A percentile compares a stretch with the other conserved stretches of the same genome.
Evolutionary conservation across 2,329 filamentous ascomycete species (phyloP).

Genomic region (Kalmusia sp.): DNA sequence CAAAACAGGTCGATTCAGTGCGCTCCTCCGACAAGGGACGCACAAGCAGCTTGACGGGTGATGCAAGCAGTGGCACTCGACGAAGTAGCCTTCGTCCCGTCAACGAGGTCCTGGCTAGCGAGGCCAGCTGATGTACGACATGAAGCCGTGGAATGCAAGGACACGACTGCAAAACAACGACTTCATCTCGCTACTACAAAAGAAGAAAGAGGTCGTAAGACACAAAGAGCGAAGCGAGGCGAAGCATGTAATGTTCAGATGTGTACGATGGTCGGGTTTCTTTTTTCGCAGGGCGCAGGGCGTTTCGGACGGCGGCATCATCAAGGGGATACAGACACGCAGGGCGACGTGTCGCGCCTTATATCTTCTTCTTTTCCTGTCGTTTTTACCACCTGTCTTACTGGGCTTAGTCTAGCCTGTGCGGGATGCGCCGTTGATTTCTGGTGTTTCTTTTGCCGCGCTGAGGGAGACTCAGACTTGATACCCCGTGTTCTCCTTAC

Average conservation of each 20-base stretch:
- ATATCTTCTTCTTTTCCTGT: neutral
- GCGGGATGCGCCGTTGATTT: neutral
- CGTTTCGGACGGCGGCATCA: neutral
- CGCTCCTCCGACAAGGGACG: constrained; percentile 75
- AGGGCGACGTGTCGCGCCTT: neutral
- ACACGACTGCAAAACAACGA: neutral
- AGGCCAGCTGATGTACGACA: constrained; percentile 8
- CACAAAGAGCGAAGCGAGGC: constrained; percentile 3
- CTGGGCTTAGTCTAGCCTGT: neutral
- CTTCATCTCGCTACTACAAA: constrained; percentile 13
- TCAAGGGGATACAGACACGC: neutral
- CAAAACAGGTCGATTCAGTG: constrained; percentile 84
- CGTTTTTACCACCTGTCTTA: constrained; percentile 5
- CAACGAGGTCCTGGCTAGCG: constrained; percentile 16
- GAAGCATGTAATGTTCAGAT: constrained; percentile 11
- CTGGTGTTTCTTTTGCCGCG: constrained; percentile 3
- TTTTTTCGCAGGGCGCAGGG: neutral
- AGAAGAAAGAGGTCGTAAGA: constrained; percentile 2
- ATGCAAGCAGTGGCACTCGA: constrained; percentile 68
- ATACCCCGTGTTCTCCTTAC: constrained; percentile 32
- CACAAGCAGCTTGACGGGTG: constrained; percentile 42
- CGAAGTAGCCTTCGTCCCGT: constrained; percentile 19
- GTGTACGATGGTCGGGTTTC: constrained; percentile 2
- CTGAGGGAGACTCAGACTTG: constrained; percentile 31
- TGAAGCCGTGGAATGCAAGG: constrained; percentile 17